Base-by-base conservation (phyloP, 352 stramenopile species). In the Lagenidium sp. region DNA sequence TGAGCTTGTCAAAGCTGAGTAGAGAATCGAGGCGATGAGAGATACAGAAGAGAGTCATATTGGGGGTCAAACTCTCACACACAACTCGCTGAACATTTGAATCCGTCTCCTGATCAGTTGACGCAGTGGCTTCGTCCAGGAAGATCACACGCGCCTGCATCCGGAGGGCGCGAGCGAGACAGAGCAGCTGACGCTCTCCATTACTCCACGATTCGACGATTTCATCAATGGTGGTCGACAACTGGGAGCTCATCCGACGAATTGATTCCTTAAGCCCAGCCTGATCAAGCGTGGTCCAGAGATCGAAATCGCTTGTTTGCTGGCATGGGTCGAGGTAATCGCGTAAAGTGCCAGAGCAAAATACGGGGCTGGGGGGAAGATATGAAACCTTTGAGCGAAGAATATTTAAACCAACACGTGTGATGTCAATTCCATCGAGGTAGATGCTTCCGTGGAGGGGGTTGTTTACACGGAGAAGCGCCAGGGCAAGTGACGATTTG, bases 91-190 rank as follows among this genome's bases (percentile, higher is more conserved):
- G 72, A 25, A 91, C 82, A 19, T 45, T 61, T 21, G 60, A 44
- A 57, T 97, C 86, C 12, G 66, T 85, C 37, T 82, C 62, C 21
- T 71, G 61, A 39, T 90, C 79, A 4, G 83, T 83, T 7, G 71
- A 73, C 3, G 81, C 77, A 15, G 94, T 98, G 4, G 94, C 94
- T 69, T 99, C 95, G 44, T 99, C 95, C 52, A 98, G 85, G 4
- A 98, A 66, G 15, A 99, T 57, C 24, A 98, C 88, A 10, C 54
- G 48, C 4, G 85, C 82, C 13, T 92, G 68, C 4, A 76, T 58
- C 15, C 98, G 55, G 20, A 98, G 59, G 4, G 95, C 94, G 26
- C 95, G 57, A 22, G 84, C 94, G 25, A 99, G 64, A 49, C 90
- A 97, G 0, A 99, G 53, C 12, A 99, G 57, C 59, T 98, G 94